These are phyloP conservation scores for Nakaseomyces glabratus DNA, from an alignment of 1,139 yeast species.

Conservation along the genomic window DNA sequence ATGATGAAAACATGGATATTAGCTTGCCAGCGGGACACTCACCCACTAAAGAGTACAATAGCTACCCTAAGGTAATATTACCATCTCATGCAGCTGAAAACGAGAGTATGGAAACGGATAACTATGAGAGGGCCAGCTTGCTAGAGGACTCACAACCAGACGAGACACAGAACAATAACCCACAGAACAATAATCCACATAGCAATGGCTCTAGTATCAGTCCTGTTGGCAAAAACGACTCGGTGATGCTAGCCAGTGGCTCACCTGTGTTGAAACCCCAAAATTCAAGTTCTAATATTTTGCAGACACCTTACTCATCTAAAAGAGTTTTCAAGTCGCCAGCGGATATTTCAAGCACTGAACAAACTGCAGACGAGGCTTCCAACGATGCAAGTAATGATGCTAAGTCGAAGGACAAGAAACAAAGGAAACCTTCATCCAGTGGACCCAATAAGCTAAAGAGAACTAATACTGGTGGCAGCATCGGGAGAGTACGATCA, in stretches of 20 bases:
- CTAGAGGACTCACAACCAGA: background rate
- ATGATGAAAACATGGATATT: background rate
- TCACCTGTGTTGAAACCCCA: constrained; percentile 11
- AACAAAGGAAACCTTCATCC: background rate
- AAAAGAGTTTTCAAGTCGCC: background rate
- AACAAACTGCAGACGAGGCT: background rate
- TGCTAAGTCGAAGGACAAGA: background rate
- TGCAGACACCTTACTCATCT: constrained; percentile 14
- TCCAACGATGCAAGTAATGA: background rate
- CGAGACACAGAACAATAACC: background rate
- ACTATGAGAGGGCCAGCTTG: background rate
- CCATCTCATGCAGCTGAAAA: constrained; percentile 18
- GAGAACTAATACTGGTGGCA: constrained; percentile 4
- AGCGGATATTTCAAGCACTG: constrained; percentile 1
- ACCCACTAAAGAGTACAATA: constrained; percentile 2
- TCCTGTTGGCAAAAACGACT: constrained; percentile 2
- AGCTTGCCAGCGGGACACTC: constrained; percentile 1
- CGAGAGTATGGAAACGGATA: background rate
- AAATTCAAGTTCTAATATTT: background rate
- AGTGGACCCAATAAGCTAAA: constrained; percentile 2
- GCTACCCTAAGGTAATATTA: constrained; percentile 23
- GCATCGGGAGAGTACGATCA: constrained; percentile 8
- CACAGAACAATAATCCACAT: constrained; percentile 2
- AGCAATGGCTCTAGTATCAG: constrained; percentile 8
- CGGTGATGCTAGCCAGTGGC: background rate